phyloP scores from a whole-genome alignment of 345 rosid species.

The Zanthoxylum bungeanum region DNA sequence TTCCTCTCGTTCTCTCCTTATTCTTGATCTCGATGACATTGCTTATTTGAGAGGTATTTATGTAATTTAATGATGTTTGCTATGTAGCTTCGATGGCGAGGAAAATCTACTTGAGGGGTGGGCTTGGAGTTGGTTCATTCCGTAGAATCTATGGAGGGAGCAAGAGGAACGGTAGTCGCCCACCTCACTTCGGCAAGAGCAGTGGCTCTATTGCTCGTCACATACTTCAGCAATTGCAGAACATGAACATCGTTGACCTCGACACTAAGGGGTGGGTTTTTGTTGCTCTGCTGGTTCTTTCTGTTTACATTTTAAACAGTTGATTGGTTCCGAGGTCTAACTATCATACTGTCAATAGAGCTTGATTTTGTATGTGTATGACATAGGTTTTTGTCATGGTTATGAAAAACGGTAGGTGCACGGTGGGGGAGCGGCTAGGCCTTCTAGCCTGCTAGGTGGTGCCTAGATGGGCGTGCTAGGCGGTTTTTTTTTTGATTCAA shows the following conservation, averaged over 20 bases:
- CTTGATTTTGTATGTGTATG: neutral
- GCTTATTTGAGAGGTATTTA: neutral
- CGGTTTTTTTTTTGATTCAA: too few species aligned
- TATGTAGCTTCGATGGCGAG: conserved; percentile 48
- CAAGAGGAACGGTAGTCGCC: conserved; percentile 52
- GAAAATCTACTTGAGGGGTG: conserved; percentile 52
- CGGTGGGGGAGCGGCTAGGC: too few species aligned
- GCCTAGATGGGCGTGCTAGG: too few species aligned
- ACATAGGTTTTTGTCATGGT: too few species aligned
- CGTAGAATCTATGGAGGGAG: conserved; percentile 48
- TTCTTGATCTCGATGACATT: too few species aligned
- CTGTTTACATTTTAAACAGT: neutral
- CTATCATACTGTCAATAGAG: neutral
- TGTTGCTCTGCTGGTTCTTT: neutral
- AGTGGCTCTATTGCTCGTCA: conserved; percentile 55
- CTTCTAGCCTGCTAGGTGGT: too few species aligned
- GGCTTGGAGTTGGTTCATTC: conserved; percentile 51
- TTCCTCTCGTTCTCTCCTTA: too few species aligned
- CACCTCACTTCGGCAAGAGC: conserved; percentile 49
- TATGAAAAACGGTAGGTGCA: too few species aligned
- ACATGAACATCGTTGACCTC: conserved; percentile 32
- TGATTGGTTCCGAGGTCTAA: neutral
- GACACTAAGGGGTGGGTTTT: conserved; percentile 42
- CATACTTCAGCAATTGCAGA: conserved; percentile 47
- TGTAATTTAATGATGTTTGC: neutral